Evolutionary conservation across 495 filamentous ascomycete genomes (phyloP), one percentile per base, ranked within the genome.

Genomic region (Podospora anserina): DNA sequence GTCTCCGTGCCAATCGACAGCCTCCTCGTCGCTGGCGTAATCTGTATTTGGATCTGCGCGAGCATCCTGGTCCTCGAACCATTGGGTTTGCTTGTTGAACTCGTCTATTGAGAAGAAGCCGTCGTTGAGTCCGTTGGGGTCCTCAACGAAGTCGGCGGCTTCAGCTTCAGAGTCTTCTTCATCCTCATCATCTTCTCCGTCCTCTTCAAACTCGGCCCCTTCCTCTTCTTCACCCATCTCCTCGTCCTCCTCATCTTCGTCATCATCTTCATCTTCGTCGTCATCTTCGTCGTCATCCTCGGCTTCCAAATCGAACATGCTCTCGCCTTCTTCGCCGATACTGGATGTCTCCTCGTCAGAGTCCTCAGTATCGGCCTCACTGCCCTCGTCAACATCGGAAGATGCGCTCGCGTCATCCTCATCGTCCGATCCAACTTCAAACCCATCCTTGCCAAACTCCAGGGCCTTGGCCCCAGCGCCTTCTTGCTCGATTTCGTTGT

Each of bases 21-120:
- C 89, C 71, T 96, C 93, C 59, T 96, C 93, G 60, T 94, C 93
- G 68, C 81, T 84, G 65, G 83, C 83, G 5, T 70, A 72, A 61
- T 88, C 85, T 34, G 88, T 85, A 69, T 87, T 85, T 6, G 87
- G 85, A 69, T 91, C 91, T 4, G 76, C 85, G 32, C 81, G 78
- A 13, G 83, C 83, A 80, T 98, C 95, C 76, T 91, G 89, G 71
- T 90, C 88, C 76, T 98, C 96, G 39, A 96, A 85, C 67, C 89
- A 86, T 72, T 96, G 91, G 4, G 92, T 90, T 74, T 96, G 91
- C 72, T 89, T 92, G 84, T 99, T 99, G 85, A 99, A 99, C 63
- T 97, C 89, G 68, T 98, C 93, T 69, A 99, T 96, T 1, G 92
- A 97, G 80, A 99, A 99, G 80, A 99, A 99, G 4, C 93, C 95